Base-by-base conservation (phyloP, 2,329 filamentous ascomycete genomes). In the Penicillium olsonii region DNA sequence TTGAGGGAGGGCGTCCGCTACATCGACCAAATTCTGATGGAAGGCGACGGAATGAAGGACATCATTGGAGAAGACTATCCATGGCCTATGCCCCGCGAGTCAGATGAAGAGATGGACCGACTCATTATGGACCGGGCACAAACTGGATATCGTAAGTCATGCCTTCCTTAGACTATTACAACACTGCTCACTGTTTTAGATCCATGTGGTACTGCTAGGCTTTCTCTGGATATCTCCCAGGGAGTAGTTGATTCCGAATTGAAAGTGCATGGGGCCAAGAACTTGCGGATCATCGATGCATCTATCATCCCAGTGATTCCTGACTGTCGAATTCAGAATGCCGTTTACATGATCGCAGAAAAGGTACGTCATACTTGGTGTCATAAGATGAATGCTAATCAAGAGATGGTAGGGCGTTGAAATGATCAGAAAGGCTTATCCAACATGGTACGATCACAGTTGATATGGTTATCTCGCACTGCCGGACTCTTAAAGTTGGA, bases 321-420 rank as follows among this genome's bases (percentile, higher is more conserved):
- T 65, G 43, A 80, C 74, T 70, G 80, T 70, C 74, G 79, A 4
- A 82, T 82, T 41, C 80, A 83, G 60, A 83, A 80, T 46, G 71
- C 78, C 1, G 80, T 84, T 2, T 84, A 84, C 54, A 80, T 79
- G 75, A 61, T 83, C 50, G 80, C 71, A 4, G 80, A 84, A 62
- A 83, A 56, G 45, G 48, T 38, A 15, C 12, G 34, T 17, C 1
- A 38, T 2, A 8, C 8, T 9, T 18, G 9, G 15, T 2, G 15
- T 11, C 27, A 35, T 0, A 10, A 18, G 8, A 10, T 18, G 7
- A 7, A 19, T 35, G 15, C 41, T 43, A 38, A 45, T 8, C 10
- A 15, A n/a, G 12, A 6, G 12, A 3, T 33, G 14, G 12, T 22
- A 45, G 42, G 42, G 42, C 17, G 24, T 22, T 18, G 42, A 45